These are phyloP conservation scores for Pouteria campechiana DNA, from an alignment of 179 eudicot genomes.

Conservation along the genomic window DNA sequence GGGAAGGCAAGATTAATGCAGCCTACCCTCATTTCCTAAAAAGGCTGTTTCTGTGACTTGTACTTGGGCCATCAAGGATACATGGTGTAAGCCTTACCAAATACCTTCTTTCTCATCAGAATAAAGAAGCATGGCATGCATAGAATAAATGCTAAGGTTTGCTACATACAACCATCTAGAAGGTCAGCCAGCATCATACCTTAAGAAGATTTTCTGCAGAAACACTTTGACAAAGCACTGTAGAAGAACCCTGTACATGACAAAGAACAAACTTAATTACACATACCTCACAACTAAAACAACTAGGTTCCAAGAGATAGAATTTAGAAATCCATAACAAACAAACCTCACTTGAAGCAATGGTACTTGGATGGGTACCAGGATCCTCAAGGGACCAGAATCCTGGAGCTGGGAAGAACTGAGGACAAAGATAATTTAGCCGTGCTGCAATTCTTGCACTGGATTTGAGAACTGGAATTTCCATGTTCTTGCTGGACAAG, in stretches of 20 bases:
- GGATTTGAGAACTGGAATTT: constrained; percentile 66
- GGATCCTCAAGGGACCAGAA: constrained; percentile 47
- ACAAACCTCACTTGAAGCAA: constrained; percentile 41
- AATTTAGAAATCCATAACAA: background rate
- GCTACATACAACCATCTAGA: too few relatives aligned
- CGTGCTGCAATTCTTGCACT: constrained; percentile 87
- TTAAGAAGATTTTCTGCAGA: constrained; percentile 91
- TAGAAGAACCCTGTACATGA: constrained; percentile 23
- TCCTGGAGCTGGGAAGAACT: constrained; percentile 92
- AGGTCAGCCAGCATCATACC: too few relatives aligned
- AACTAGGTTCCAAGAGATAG: background rate
- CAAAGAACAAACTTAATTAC: constrained; percentile 6
- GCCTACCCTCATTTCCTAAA: too few relatives aligned
- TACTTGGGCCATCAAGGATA: too few relatives aligned
- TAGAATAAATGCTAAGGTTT: too few relatives aligned
- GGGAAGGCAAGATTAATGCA: too few relatives aligned
- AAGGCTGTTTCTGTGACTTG: too few relatives aligned
- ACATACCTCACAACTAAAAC: constrained; percentile 2
- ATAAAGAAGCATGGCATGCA: too few relatives aligned
- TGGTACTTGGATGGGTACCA: constrained; percentile 9
- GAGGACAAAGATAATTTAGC: constrained; percentile 83
- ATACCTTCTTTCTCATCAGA: too few relatives aligned
- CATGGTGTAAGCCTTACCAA: too few relatives aligned
- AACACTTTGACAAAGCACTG: constrained; percentile 16
- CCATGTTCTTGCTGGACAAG: constrained; percentile 54